Base-by-base conservation (phyloP, 148 eudicot genomes). In the Rhododendron simsii region DNA sequence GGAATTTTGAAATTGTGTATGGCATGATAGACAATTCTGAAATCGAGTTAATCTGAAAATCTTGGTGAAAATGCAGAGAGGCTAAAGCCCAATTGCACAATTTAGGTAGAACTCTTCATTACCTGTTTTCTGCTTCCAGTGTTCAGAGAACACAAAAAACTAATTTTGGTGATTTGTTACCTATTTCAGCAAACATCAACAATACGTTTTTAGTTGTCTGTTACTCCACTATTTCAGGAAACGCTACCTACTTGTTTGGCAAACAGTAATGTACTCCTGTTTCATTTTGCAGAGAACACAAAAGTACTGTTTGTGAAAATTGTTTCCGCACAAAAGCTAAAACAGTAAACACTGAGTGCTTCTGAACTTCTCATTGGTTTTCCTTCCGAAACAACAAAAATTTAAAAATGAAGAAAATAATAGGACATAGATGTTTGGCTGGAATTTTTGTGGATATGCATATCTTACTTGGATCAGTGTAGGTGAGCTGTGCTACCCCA, bases 391-490 rank as follows among this genome's bases (percentile, higher is more conserved):
- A 69, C 6, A 26, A 53, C 75, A 69, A 69, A 69, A 26, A 71
- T 13, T 8, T 12, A 9, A 7, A 20, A 50, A n/a, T 15, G 16
- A 37, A 13, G 20, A 21, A 48, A 80, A 50, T 33, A 26, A 47
- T 20, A 44, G 76, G 39, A 71, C 41, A 30, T 15, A 78, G 51
- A 44, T 41, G 81, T 44, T 53, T 80, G 65, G 41, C 23, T 33
- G 45, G 44, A 53, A 50, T 50, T 48, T 48, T 8, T 3, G 16
- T 78, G 13, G 0, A 7, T 1, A 21, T 39, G 6, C 7, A 15
- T n/a, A 20, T 80, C 95, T 92, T 94, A 97, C 99, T 97, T 85
- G 99, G 99, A 83, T 97, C 98, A 30, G 91, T 91, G 88, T 84
- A 71, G 86, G 91, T 93, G 84, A 95, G 87, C 83, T 93, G 92